Percentiles rank a stretch among this genome's conserved stretches.
These are phyloP conservation scores for Camelina hispida DNA, from an alignment of 345 rosid species.

Conservation along the genomic window DNA sequence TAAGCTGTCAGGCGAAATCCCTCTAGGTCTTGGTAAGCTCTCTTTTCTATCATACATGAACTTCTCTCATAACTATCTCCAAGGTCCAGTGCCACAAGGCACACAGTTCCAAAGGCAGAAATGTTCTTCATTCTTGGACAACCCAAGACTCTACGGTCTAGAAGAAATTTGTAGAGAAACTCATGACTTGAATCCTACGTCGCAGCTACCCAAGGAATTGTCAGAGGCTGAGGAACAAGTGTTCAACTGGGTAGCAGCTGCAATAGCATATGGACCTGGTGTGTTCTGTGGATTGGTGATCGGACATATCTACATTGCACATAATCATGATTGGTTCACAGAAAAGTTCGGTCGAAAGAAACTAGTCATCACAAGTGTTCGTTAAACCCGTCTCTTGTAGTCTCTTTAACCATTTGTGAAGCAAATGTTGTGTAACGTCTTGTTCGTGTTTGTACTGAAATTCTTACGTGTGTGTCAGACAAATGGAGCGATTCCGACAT, in stretches of 20 bases:
- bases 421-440: neutral
- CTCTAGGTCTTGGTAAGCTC: conserved; percentile 16
- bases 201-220: neutral
- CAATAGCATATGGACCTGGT: neutral
- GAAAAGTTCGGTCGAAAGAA: neutral
- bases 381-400: too few species aligned
- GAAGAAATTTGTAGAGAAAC: neutral
- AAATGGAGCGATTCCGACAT: neutral
- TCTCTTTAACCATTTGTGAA: neutral
- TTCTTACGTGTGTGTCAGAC: too few species aligned
- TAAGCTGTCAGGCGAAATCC: conserved; percentile 11
- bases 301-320: neutral
- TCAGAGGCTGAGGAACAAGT: neutral
- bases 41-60: conserved; percentile 10
- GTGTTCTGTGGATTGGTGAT: neutral
- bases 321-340: neutral
- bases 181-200: neutral
- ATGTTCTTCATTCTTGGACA: conserved; percentile 5
- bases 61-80: conserved; percentile 8
- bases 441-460: neutral
- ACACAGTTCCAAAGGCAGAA: conserved; percentile 6
- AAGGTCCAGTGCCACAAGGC: conserved; percentile 4
- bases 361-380: too few species aligned
- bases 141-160: neutral
- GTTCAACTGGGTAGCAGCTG: neutral